phyloP scores from a whole-genome alignment of 1,284 basidiomycete species.

The Austroboletus rostrupii region DNA sequence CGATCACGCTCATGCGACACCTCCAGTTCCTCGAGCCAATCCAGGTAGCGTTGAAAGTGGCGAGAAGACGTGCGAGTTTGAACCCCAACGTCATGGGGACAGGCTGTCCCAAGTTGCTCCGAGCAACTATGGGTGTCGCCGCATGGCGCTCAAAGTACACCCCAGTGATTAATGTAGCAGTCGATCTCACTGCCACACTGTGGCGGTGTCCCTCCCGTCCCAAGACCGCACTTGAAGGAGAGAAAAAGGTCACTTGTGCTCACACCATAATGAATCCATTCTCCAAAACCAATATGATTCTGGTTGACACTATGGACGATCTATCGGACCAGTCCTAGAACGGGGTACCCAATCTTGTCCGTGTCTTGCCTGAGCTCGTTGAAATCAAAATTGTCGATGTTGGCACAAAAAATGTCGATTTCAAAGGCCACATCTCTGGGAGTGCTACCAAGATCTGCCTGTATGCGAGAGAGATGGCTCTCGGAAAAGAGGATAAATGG shows the following conservation, averaged over 20 bases:
- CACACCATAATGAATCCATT: slow-evolving; percentile 44
- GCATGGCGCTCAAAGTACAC: slow-evolving; percentile 30
- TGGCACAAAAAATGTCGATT: slow-evolving; percentile 31
- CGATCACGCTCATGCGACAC: slow-evolving; percentile 36
- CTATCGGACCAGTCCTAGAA: slow-evolving; percentile 40
- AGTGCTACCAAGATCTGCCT: slow-evolving; percentile 38
- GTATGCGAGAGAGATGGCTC: slow-evolving; percentile 34
- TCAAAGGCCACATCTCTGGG: slow-evolving; percentile 34
- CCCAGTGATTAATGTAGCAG: slow-evolving; percentile 32
- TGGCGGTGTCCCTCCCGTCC: slow-evolving; percentile 46
- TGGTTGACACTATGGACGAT: slow-evolving; percentile 36
- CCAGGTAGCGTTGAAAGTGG: slow-evolving; percentile 37
- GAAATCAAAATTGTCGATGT: slow-evolving; percentile 36
- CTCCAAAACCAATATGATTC: slow-evolving; percentile 35
- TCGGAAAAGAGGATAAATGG: slow-evolving; percentile 44
- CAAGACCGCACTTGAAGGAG: slow-evolving; percentile 15
- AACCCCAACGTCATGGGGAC: slow-evolving; percentile 45
- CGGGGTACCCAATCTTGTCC: slow-evolving; percentile 40
- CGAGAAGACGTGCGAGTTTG: slow-evolving; percentile 40
- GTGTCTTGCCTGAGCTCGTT: slow-evolving; percentile 36
- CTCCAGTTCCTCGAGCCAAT: slow-evolving; percentile 34
- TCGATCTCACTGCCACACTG: too few relatives aligned
- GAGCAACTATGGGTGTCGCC: slow-evolving; percentile 40
- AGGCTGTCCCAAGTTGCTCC: slow-evolving; percentile 45
- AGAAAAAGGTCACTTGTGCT: slow-evolving; percentile 40